Percentiles rank a stretch among this genome's conserved stretches.
Conservation (phyloP, 75 land plant genomes). For the Picea glauca region DNA sequence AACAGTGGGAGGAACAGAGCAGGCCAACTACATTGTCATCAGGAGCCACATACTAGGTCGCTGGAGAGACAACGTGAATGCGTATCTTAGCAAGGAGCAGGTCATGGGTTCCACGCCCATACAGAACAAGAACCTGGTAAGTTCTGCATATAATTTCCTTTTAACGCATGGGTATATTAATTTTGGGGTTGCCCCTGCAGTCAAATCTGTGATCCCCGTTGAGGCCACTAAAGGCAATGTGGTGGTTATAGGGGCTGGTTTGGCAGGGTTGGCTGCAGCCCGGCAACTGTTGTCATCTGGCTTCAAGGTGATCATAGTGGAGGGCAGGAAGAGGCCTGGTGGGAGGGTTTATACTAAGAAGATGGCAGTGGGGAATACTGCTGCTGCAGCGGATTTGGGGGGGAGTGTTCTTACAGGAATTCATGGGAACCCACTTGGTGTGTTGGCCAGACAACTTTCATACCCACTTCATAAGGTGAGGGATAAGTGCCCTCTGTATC, state of each 20-base stretch:
- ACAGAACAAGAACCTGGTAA: slow-evolving; percentile 54
- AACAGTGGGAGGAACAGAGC: slow-evolving; percentile 79
- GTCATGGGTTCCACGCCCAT: slow-evolving; percentile 53
- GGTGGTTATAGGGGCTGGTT: slow-evolving; percentile 88
- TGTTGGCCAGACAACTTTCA: slow-evolving; percentile 75
- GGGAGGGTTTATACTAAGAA: slow-evolving; percentile 94
- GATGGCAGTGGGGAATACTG: slow-evolving; percentile 65
- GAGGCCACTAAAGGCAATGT: slow-evolving; percentile 63
- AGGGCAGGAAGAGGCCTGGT: slow-evolving; percentile 91
- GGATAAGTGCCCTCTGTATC: slow-evolving; percentile 91
- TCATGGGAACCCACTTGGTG: slow-evolving; percentile 91
- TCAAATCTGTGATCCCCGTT: slow-evolving; percentile 58
- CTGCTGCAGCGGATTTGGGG: slow-evolving; percentile 91
- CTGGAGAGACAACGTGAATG: slow-evolving; percentile 79
- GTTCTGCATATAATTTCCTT: slow-evolving; percentile 68
- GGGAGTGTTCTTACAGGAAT: slow-evolving; percentile 98
- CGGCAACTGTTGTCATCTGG: slow-evolving; percentile 82
- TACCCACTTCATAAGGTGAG: slow-evolving; percentile 75
- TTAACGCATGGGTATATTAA: slow-evolving; percentile 80
- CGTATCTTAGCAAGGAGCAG: slow-evolving; percentile 65
- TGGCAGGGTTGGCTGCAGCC: slow-evolving; percentile 93
- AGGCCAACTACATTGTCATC: slow-evolving; percentile 88
- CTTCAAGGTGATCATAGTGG: slow-evolving; percentile 81
- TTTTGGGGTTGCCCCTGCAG: slow-evolving; percentile 88
- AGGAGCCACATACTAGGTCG: slow-evolving; percentile 76